Evolutionary conservation across 768 basidiomycete genomes (phyloP).

Genomic region (Russula abietina): DNA sequence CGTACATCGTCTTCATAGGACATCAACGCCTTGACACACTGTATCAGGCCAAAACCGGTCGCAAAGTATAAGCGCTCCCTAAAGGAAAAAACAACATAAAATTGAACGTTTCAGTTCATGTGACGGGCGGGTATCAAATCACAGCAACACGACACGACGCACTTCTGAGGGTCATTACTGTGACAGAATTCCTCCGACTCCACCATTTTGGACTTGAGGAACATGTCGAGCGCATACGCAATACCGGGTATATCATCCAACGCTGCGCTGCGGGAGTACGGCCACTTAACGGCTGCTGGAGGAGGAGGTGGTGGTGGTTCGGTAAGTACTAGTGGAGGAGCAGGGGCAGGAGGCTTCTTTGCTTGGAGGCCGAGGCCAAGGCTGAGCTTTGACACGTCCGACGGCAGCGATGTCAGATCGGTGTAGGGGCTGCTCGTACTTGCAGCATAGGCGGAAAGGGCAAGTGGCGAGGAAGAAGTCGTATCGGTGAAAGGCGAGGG

Average conservation of each 20-base stretch:
- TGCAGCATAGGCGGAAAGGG: background rate
- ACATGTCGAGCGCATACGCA: constrained; percentile 63
- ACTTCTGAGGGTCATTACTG: constrained; percentile 54
- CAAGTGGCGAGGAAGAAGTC: constrained; percentile 9
- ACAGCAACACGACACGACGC: background rate
- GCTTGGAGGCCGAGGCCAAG: background rate
- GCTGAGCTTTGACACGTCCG: constrained; percentile 16
- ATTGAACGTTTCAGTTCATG: too few relatives aligned
- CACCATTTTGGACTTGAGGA: constrained; percentile 79
- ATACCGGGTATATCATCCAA: constrained; percentile 58
- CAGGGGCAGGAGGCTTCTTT: constrained; percentile 9
- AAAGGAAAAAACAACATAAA: background rate
- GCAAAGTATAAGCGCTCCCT: constrained; percentile 81
- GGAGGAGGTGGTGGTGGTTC: constrained; percentile 27
- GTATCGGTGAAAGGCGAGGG: constrained; percentile 16
- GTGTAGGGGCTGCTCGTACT: background rate
- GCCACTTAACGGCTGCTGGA: constrained; percentile 30
- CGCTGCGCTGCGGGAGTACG: constrained; percentile 46
- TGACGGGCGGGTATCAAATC: too few relatives aligned
- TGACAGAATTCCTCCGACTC: constrained; percentile 78
- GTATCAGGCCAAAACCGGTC: constrained; percentile 81
- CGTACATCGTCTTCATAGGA: constrained; percentile 81
- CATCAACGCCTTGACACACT: constrained; percentile 88
- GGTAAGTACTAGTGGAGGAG: too few relatives aligned
- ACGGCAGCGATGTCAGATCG: constrained; percentile 16